Conservation (phyloP, 306 rosid species). For the Oxytropis ochrocephala region DNA sequence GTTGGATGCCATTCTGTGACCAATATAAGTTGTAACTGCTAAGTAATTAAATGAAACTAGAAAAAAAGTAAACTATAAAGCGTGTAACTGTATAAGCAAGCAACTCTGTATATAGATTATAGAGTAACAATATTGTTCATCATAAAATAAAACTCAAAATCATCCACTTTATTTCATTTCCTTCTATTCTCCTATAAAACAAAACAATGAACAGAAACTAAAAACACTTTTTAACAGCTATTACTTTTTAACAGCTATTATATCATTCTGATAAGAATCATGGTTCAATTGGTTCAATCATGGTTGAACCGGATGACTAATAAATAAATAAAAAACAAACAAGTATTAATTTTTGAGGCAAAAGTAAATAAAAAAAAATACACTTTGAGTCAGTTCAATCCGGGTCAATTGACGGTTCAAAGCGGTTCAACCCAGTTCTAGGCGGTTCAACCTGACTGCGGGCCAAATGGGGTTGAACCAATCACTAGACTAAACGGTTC, state of each 20-base stretch:
- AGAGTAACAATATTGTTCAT: neutral
- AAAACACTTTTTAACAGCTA: no score
- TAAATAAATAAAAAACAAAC: no score
- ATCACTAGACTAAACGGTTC: no score
- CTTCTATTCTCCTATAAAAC: neutral
- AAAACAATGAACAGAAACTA: neutral
- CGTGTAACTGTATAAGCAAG: neutral
- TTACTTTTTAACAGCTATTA: neutral
- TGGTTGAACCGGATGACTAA: no score
- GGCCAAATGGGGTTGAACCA: no score
- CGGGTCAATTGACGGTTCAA: no score
- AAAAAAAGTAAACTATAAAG: neutral
- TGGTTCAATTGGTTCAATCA: no score
- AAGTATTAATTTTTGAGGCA: no score
- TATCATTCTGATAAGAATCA: neutral
- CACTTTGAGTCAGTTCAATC: no score
- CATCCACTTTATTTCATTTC: neutral
- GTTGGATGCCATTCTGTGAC: slow-evolving; percentile 61
- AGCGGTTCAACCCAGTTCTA: no score
- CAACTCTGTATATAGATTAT: neutral
- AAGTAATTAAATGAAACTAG: neutral
- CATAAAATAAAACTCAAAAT: neutral
- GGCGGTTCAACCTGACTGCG: no score
- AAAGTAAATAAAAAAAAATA: no score
- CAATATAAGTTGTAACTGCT: neutral